Evolutionary conservation across 768 basidiomycete species (phyloP), one percentile per base, ranked within the genome.

Genomic region (Fistulinella prunicolor): DNA sequence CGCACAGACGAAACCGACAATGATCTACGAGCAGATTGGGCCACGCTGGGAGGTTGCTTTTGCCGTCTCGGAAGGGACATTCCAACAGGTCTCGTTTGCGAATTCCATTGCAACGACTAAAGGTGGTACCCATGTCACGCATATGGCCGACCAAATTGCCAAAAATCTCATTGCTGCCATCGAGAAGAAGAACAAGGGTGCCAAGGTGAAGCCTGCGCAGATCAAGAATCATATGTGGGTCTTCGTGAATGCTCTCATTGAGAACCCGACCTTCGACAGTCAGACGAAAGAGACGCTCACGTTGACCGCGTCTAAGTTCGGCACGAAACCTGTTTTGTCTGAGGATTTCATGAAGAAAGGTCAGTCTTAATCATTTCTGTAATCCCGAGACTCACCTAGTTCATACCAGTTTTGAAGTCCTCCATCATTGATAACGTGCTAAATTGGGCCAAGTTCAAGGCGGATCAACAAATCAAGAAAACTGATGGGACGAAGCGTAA

Each of bases 181-280:
- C 55, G 73, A 83, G 63, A 97, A 97, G 83, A 98, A 95, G 82
- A 96, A 99, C 74, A 97, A 96, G 72, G 92, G 77, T 3, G 92
- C 94, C n/a, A 79, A 87, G 1, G 87, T 98, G 60, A 98, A 97
- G 67, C 79, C 90, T 14, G 80, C 84, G 44, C 93, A 96, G 70
- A 85, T 98, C 72, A 95, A 92, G 76, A 94, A 87, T 60, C 94
- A 99, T 64, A 93, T 99, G 84, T 94, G 91, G 92, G 79, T 99
- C 45, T 99, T 98, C 61, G 85, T 99, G 62, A 98, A 97, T 60
- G 83, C 91, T 13, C 75, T 96, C 51, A 86, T 99, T 56, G 94
- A 95, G 72, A 99, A 99, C 62, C 95, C 96, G 9, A 91, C 93
- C 1, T 99, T 99, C 69, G 95, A 99, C 77, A 94, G 91, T 77